phyloP scores from a whole-genome alignment of 305 asterid genomes.

The Fraxinus angustifolia region DNA sequence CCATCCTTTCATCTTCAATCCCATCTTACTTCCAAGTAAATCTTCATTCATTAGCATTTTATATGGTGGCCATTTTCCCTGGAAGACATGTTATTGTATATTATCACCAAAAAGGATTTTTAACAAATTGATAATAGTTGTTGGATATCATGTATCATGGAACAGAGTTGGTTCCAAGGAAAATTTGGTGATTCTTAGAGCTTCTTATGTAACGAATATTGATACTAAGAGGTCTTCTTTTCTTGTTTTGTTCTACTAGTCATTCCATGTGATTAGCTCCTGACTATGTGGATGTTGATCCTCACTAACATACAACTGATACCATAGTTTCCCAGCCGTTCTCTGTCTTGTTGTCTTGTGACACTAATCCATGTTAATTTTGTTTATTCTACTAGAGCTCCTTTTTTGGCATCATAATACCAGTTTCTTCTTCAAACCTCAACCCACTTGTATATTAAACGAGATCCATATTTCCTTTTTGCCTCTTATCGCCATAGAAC shows the following conservation, averaged over 20 bases:
- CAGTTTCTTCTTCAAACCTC: neutral
- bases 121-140: neutral
- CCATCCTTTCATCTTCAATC: neutral
- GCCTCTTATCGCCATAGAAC: slow-evolving; percentile 7
- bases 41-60: neutral
- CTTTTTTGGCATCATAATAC: neutral
- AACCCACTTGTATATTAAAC: neutral
- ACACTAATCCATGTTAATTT: neutral
- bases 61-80: neutral
- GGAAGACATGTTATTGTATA: neutral
- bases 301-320: neutral
- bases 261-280: neutral
- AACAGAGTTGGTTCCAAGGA: neutral
- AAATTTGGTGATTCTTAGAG: neutral
- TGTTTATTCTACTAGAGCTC: neutral
- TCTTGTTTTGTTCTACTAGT: neutral
- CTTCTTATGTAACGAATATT: neutral
- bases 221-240: neutral
- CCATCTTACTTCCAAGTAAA: neutral
- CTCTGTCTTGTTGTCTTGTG: neutral
- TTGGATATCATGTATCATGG: neutral
- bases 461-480: slow-evolving; percentile 1
- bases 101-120: neutral
- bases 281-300: neutral
- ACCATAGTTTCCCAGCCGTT: neutral